Evolutionary conservation across 2,329 filamentous ascomycete genomes (phyloP).

Genomic region (Penicillium sp.): DNA sequence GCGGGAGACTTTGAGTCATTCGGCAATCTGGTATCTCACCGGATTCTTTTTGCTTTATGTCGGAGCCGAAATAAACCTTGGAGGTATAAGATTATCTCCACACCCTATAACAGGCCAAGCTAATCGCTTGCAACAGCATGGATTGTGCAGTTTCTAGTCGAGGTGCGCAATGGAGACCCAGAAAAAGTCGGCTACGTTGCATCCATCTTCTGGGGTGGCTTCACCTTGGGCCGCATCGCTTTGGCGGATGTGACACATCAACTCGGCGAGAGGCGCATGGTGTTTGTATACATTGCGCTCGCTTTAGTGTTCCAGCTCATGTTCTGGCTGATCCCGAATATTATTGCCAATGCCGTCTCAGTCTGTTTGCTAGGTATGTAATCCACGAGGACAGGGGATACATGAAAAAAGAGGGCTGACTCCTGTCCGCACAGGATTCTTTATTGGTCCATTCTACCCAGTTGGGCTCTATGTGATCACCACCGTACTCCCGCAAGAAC

Average conservation of each 20-base stretch:
- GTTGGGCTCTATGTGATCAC: conserved; percentile 31
- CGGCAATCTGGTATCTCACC: conserved; percentile 30
- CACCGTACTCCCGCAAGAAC: conserved; percentile 28
- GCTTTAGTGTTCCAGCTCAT: conserved; percentile 27
- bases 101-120: not conserved
- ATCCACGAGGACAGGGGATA: not conserved
- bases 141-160: conserved; percentile 32
- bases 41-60: conserved; percentile 33
- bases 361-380: conserved; percentile 30
- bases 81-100: conserved; percentile 21
- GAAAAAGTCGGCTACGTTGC: conserved; percentile 32
- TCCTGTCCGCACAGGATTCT: conserved; percentile 26
- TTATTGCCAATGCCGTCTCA: conserved; percentile 29
- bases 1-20: conserved; percentile 24
- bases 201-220: conserved; percentile 31
- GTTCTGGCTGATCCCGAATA: conserved; percentile 31
- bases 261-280: conserved; percentile 30
- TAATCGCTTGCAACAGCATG: conserved; percentile 22
- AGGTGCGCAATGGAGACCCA: conserved; percentile 28
- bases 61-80: conserved; percentile 30
- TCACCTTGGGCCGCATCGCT: conserved; percentile 28
- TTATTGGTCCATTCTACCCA: conserved; percentile 33
- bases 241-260: conserved; percentile 30
- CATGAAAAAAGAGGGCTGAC: not conserved
- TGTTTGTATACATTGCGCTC: conserved; percentile 27